A percentile compares a stretch with the other conserved stretches of the same genome.
Conservation (phyloP, 176 grass and related monocot species). For the Triticum timopheevii region DNA sequence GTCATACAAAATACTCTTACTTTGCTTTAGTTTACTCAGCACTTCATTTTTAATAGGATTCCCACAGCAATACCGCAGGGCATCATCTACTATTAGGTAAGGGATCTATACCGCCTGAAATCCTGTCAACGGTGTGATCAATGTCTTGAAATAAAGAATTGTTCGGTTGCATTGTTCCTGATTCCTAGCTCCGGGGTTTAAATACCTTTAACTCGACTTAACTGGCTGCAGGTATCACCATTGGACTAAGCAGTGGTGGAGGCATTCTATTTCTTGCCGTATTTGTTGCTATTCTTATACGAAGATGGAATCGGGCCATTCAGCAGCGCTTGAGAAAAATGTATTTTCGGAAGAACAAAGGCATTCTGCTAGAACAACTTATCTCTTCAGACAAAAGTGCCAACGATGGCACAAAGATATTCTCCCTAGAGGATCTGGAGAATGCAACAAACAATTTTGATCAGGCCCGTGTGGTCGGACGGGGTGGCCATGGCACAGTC, state of each 20-base stretch:
- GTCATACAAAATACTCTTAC: no score
- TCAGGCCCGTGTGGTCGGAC: neutral
- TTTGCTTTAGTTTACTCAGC: no score
- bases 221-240: constrained; percentile 7
- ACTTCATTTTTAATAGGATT: no score
- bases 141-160: neutral
- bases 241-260: constrained; percentile 13
- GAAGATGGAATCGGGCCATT: neutral
- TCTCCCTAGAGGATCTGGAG: constrained; percentile 18
- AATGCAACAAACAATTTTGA: constrained; percentile 33
- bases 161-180: neutral
- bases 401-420: constrained; percentile 14
- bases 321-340: neutral
- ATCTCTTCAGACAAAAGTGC: neutral
- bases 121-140: neutral
- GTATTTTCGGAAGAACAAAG: constrained; percentile 27
- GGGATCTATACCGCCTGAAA: neutral
- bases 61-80: no score
- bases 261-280: neutral
- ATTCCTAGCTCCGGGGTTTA: neutral
- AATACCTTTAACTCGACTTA: no score
- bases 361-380: constrained; percentile 21
- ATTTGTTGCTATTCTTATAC: neutral
- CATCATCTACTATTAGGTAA: neutral
- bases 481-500: constrained; percentile 23